Evolutionary conservation across 2,329 filamentous ascomycete genomes (phyloP).

Genomic region (Keithomyces neogunnii): DNA sequence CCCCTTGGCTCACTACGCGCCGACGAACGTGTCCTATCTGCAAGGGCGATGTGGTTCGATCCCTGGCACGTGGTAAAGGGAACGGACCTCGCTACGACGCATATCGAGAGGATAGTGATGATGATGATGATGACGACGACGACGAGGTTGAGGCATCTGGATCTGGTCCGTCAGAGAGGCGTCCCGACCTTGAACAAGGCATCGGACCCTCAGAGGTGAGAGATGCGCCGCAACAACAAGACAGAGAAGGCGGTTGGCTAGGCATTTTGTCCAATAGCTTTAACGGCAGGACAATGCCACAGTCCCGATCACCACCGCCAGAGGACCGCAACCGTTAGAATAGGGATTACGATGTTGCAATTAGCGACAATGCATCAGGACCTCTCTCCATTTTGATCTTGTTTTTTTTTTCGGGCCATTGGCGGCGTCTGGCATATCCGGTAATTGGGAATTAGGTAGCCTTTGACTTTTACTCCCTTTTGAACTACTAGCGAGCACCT

Average conservation of each 20-base stretch:
- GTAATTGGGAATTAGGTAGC: not conserved
- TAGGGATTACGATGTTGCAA: conserved; percentile 6
- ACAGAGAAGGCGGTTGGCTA: conserved; percentile 28
- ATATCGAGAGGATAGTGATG: conserved; percentile 44
- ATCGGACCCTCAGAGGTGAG: conserved; percentile 15
- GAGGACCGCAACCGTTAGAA: conserved; percentile 14
- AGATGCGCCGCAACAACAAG: conserved; percentile 10
- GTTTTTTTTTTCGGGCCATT: not conserved
- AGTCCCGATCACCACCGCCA: conserved; percentile 14
- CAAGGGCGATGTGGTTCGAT: conserved; percentile 88
- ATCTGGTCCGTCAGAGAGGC: conserved; percentile 20
- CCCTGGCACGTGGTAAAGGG: conserved; percentile 46
- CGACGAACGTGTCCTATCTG: conserved; percentile 97
- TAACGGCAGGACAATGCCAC: conserved; percentile 9
- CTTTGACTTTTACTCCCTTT: not conserved
- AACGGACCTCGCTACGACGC: conserved; percentile 45
- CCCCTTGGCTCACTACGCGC: conserved; percentile 91
- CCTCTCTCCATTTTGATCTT: not conserved
- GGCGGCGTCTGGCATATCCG: not conserved
- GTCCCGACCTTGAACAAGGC: conserved; percentile 37
- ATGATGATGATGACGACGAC: conserved; percentile 34
- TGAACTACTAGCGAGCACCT: conserved; percentile 1
- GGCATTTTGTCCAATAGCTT: conserved; percentile 25
- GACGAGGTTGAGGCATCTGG: conserved; percentile 27
- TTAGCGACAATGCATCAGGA: not conserved